These are phyloP conservation scores for Penicillium roqueforti DNA, from an alignment of 495 filamentous ascomycete species.

Conservation along the genomic window DNA sequence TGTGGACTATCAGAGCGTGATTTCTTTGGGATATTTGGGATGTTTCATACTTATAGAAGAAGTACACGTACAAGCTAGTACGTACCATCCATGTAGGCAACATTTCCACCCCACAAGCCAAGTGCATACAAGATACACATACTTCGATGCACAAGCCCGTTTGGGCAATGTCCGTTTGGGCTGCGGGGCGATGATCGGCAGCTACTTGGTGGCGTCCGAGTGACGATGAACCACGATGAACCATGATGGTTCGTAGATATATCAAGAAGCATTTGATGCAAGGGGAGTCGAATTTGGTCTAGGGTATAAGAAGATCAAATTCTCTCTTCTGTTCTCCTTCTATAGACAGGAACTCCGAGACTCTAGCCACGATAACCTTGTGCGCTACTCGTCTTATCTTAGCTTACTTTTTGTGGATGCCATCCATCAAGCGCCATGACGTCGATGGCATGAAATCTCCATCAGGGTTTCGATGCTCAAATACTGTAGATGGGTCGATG, in stretches of 20 bases:
- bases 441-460: conserved; percentile 3
- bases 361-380: neutral
- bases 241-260: neutral
- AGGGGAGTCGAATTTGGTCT: neutral
- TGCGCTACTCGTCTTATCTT: neutral
- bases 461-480: neutral
- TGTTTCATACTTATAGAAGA: neutral
- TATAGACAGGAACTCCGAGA: neutral
- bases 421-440: conserved; percentile 6
- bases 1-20: no score
- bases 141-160: neutral
- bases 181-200: neutral
- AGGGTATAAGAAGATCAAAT: neutral
- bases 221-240: conserved; percentile 1
- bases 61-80: neutral
- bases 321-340: neutral
- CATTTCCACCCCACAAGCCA: neutral
- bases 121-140: no score
- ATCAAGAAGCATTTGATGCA: neutral
- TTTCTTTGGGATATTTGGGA: no score
- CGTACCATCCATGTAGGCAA: neutral
- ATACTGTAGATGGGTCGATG: neutral
- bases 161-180: neutral
- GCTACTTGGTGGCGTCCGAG: neutral
- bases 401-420: neutral